Percentiles rank a stretch among this genome's conserved stretches.
These are phyloP conservation scores for Spiromastix sp. DNA, from an alignment of 2,329 filamentous ascomycete species.

Conservation along the genomic window DNA sequence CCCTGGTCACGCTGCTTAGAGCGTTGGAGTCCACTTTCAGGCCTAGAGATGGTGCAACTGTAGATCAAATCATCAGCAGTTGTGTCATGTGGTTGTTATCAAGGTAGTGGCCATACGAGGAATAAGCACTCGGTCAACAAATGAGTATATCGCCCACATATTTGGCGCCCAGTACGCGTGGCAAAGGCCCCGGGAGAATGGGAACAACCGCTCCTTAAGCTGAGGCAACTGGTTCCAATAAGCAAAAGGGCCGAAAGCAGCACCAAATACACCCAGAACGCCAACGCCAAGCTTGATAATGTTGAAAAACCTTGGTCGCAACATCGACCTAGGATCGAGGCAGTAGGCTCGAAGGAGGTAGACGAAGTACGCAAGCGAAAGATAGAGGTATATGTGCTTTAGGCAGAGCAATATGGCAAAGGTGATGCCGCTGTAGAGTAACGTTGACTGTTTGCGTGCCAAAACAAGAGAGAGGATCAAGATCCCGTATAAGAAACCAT, in stretches of 20 bases:
- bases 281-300: constrained; percentile 70
- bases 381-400: constrained; percentile 97
- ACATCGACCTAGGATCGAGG: constrained; percentile 63
- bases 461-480: constrained; percentile 78
- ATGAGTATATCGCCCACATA: constrained; percentile 93
- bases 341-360: constrained; percentile 87
- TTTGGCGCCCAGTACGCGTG: constrained; percentile 99
- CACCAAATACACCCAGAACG: constrained; percentile 59
- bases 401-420: constrained; percentile 83
- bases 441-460: constrained; percentile 62
- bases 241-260: constrained; percentile 85
- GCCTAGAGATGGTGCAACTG: constrained; percentile 73
- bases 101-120: constrained; percentile 47
- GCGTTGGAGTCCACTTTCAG: constrained; percentile 63
- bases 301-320: constrained; percentile 67
- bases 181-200: constrained; percentile 85
- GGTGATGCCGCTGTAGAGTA: constrained; percentile 67
- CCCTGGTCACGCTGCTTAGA: constrained; percentile 79
- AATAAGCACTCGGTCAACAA: constrained; percentile 74
- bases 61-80: too few relatives aligned
- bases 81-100: too few relatives aligned
- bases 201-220: constrained; percentile 74
- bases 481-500: constrained; percentile 89
- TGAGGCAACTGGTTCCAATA: constrained; percentile 74
- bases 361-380: constrained; percentile 91